Evolutionary conservation across 805 yeast species (phyloP), one percentile per base, ranked within the genome.

Genomic region (Cyberlindnera xishuangbannaensis): DNA sequence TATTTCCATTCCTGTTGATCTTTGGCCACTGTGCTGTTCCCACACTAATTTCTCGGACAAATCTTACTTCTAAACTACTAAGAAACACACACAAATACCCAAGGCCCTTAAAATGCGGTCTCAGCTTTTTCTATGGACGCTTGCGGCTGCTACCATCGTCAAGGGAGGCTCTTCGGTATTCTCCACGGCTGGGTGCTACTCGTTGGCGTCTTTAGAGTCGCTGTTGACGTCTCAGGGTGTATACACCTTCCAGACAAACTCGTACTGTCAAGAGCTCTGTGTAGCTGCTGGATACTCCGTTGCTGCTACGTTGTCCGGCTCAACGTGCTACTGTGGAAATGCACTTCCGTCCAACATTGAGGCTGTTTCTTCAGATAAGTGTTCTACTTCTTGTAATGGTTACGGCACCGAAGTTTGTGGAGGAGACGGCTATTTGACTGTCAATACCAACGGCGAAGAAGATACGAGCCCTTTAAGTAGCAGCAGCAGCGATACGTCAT

Each of bases 251-350:
- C 88, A 83, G 58, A 68, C 86, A 7, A 69, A 76, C 13, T 62
- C 69, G 7, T 61, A 72, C 49, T 81, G 92, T 55, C 61, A 65
- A 37, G 43, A 48, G 7, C 61, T 64, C 41, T 80, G 95, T 58
- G 45, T 57, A 35, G 31, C 68, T 9, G 59, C 56, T 43, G 33
- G 69, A 7, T 61, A 57, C 48, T 58, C 62, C 15, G 64, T 67
- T 14, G 70, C 69, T 26, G 87, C 81, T 4, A 52, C 74, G 21
- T 53, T 67, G 10, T 56, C 65, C 31, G 84, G 86, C 7, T 48
- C 63, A 17, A 54, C 56, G 14, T 83, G 95, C 55, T 81, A 70
- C 49, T 83, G 95, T 56, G 90, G 90, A 18, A 59, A 68, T 47
- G 40, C 60, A 1, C 50, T 64, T 4, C 65, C 75, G 4, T 34